These are phyloP conservation scores for Penicillium freii DNA, from an alignment of 2,329 filamentous ascomycete genomes.

Conservation along the genomic window DNA sequence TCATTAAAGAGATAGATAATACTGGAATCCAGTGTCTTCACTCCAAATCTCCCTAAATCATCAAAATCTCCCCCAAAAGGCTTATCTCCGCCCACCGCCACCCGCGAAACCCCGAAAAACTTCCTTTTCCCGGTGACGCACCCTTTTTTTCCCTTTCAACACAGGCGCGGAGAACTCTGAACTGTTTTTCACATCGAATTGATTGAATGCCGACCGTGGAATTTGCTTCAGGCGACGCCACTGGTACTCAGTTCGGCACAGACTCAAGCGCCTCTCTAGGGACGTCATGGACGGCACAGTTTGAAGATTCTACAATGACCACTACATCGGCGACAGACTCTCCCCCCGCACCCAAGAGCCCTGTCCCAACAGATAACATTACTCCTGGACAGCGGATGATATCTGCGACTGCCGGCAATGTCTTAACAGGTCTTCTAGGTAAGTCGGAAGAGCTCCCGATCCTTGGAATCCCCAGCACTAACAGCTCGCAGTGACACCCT, in stretches of 20 bases:
- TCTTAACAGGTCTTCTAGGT: conserved; percentile 88
- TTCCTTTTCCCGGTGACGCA: conserved; percentile 22
- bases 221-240: conserved; percentile 8
- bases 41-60: not conserved
- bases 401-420: conserved; percentile 84
- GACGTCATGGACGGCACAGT: conserved; percentile 33
- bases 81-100: conserved; percentile 29
- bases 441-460: conserved; percentile 33
- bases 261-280: conserved; percentile 16
- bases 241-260: conserved; percentile 11
- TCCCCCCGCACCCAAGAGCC: conserved; percentile 18
- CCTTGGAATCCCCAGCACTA: not conserved
- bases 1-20: conserved; percentile 3
- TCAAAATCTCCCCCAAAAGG: not conserved
- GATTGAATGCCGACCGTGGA: conserved; percentile 19
- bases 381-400: conserved; percentile 90
- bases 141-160: not conserved
- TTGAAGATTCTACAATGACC: conserved; percentile 37
- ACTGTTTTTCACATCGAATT: not conserved
- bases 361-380: conserved; percentile 52
- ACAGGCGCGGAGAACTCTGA: not conserved
- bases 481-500: conserved; percentile 71
- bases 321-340: conserved; percentile 28
- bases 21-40: not conserved
- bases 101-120: conserved; percentile 29